A percentile compares a stretch with the other conserved stretches of the same genome.
Evolutionary conservation across 1,284 basidiomycete species (phyloP).

Genomic region (Trichosporon inkin): DNA sequence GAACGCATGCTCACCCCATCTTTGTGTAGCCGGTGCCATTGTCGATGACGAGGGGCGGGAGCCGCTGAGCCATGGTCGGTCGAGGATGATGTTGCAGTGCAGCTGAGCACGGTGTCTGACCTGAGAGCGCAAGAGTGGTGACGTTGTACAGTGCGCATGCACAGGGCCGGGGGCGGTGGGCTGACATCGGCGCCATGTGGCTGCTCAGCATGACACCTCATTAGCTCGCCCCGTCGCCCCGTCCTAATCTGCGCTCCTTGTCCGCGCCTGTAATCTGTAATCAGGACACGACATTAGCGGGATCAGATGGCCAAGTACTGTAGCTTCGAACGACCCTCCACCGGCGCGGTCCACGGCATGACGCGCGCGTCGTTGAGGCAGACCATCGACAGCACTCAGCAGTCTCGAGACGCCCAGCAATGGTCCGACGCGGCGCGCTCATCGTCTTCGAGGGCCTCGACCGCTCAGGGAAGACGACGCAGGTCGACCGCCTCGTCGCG

Average conservation of each 20-base stretch:
- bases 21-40: conserved; percentile 98
- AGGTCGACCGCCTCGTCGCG: conserved; percentile 62
- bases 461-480: conserved; percentile 85
- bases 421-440: conserved; percentile 60
- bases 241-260: neutral
- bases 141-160: neutral
- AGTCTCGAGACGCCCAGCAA: neutral
- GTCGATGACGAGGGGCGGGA: conserved; percentile 90
- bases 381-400: neutral
- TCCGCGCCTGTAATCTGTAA: neutral
- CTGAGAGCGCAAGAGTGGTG: neutral
- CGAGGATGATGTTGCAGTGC: conserved; percentile 13
- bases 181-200: neutral
- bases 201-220: neutral
- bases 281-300: neutral
- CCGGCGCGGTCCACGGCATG: conserved; percentile 12
- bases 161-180: neutral
- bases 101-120: conserved; percentile 8
- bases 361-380: neutral
- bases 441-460: conserved; percentile 94
- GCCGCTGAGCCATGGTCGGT: conserved; percentile 61
- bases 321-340: conserved; percentile 10
- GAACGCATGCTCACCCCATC: conserved; percentile 67
- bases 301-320: neutral
- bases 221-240: neutral